Evolutionary conservation across 441 rosid species (phyloP), one percentile per base, ranked within the genome.

Genomic region (Capsella rubella): DNA sequence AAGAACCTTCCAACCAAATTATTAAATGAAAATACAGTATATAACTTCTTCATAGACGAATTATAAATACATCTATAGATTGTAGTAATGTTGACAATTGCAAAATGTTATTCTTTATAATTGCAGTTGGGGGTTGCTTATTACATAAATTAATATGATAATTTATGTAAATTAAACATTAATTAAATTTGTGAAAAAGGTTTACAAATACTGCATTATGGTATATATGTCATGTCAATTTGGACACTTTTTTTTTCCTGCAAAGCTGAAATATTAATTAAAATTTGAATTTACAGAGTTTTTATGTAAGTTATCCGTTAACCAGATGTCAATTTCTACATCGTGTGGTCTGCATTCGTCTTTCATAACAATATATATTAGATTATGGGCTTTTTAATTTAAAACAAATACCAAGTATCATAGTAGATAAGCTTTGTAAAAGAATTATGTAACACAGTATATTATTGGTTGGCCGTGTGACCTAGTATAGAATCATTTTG

Each of bases 41-140:
- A 59, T 67, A 7, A 51, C 29, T 51, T 67, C 21, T 5, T 14
- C n/a, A 53, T 53, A 72, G 14, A 63, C 4, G 21, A 29, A 72
- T 35, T 35, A 53, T 50, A 64, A 46, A 59, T 14, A 67, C 8
- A 32, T 59, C 18, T 67, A 40, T 35, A 69, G 52, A 68, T 75
- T 69, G 71, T 76, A 76, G 61, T 76, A 63, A 69, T 55, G 54
- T 39, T 64, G 75, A 69, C 54, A 60, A 63, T 63, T 64, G 59
- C 60, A 69, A 63, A 69, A 54, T 63, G 71, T 37, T 53, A 47
- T 63, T 63, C 7, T 55, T 76, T 29, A 55, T 56, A 55, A 39
- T 63, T 63, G 25, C 45, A 76, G 79, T 76, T 76, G 71, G 79
- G 66, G 14, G 80, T 70, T 64, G 74, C 57, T 21, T 39, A 49